Evolutionary conservation across 1,284 basidiomycete genomes (phyloP), one percentile per base, ranked within the genome.

Genomic region (Xerocomus minutiporus): DNA sequence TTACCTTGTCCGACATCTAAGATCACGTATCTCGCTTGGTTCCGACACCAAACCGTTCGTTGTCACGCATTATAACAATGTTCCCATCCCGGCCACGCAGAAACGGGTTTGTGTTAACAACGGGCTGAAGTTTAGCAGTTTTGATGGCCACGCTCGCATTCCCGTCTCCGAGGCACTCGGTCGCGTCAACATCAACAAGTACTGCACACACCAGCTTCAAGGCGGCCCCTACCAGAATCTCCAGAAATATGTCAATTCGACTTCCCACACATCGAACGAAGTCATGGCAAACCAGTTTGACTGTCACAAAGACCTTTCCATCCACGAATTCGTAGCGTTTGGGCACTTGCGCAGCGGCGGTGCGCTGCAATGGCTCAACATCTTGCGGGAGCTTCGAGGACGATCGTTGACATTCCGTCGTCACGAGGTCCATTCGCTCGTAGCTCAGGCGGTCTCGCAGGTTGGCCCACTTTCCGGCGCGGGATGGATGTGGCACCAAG

Each of bases 361-460:
- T 5, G 59, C 58, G 1, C 56, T 80, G 0, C 79, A 81, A 43
- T 81, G 78, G 79, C 57, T 75, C 39, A 81, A 80, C 52, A 73
- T 81, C 15, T 59, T 70, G 6, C 66, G 73, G 23, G 77, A 75
- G 54, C 54, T 80, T 13, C 62, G 64, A 9, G 66, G 68, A 12
- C 64, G 67, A 31, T 56, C 56, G 1, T 57, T 81, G 32, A 70
- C 64, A 0, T 74, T 79, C 46, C 58, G 63, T 25, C 55, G 61
- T 3, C 62, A 68, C 4, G 75, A 72, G 25, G 76, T 80, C 0
- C 66, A 74, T 50, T 42, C 64, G 1, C 61, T 81, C 2, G 20
- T 78, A 2, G 61, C 59, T 11, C 77, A 78, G 50, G 69, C 76
- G 23, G 68, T 65, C 5, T 73, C 67, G 58, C 76, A 80, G 53